A percentile compares a stretch with the other conserved stretches of the same genome.
Evolutionary conservation across 768 basidiomycete genomes (phyloP).

Genomic region (Phanerochaete carnosa): DNA sequence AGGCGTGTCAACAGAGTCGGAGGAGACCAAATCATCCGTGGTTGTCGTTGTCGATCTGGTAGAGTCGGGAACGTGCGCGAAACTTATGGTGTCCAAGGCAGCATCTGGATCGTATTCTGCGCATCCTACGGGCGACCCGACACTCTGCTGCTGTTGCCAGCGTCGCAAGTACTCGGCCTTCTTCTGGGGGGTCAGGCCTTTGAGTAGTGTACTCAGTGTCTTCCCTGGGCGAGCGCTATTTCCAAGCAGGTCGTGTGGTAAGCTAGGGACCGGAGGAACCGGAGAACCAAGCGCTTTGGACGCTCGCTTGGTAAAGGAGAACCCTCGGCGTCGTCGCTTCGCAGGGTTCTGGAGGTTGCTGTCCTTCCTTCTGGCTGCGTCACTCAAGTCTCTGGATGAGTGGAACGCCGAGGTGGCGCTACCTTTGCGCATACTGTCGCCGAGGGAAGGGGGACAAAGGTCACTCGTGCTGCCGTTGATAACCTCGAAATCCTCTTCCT

Average conservation of each 20-base stretch:
- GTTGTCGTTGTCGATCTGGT: not conserved
- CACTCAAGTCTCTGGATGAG: not conserved
- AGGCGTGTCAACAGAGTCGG: not conserved
- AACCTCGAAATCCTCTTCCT: not conserved
- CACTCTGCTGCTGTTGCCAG: not conserved
- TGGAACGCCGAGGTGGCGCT: not conserved
- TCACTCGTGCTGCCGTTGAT: not conserved
- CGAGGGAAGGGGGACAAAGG: not conserved
- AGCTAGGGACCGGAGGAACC: not conserved
- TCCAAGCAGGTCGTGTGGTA: not conserved
- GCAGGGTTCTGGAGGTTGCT: not conserved
- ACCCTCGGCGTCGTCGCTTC: conserved; percentile 19
- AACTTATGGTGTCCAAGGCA: conserved; percentile 26
- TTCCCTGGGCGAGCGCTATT: not conserved
- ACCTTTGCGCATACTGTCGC: not conserved
- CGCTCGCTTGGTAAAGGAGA: conserved; percentile 22
- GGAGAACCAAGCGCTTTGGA: conserved; percentile 13
- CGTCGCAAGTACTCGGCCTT: not conserved
- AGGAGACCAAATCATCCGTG: not conserved
- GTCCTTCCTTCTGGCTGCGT: not conserved
- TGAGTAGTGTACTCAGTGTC: not conserved
- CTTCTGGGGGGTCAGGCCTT: not conserved
- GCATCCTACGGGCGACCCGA: conserved; percentile 7
- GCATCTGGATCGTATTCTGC: conserved; percentile 18
- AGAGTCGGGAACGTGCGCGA: conserved; percentile 20